Base-by-base conservation (phyloP, 2,329 filamentous ascomycete genomes). In the Raffaelea arxii region DNA sequence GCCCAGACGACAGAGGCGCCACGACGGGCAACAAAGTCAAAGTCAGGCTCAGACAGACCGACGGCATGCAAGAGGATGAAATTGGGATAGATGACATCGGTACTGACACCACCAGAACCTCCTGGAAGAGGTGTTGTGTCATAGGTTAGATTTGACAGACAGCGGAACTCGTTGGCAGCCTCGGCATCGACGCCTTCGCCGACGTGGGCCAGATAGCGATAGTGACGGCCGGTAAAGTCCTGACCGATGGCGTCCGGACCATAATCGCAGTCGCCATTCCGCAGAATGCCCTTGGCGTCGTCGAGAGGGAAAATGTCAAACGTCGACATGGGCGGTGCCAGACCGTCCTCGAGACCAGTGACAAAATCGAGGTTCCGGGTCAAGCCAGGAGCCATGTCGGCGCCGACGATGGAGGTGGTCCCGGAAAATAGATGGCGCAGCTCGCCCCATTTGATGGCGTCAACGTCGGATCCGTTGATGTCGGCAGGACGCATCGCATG, bases 401-500 rank as follows among this genome's bases (percentile, higher is more conserved):
- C 56, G 12, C 58, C 58, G 12, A 59, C 48, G 23, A 61, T 52
- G 18, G 58, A 57, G 4, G 58, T 61, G 3, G 58, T 59, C 21
- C 57, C 58, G n/a, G 57, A 59, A 42, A 60, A 56, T 16, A 59
- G 7, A 36, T 60, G 58, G 2, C 58, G 57, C 30, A 60, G 54
- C 51, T 59, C 57, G 11, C 58, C 58, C 56, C 56, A 58, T 9
- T 47, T 47, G 11, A 49, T 53, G 18, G 58, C 58, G 44, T 49
- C 51, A 3, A 43, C 25, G 6, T 35, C 43, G 24, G 53, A 54
- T 22, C 54, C 57, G 48, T 59, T 58, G 18, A 58, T 49, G 25
- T 44, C 25, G 2, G 50, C 52, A 2, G 41, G 40, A 4, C 55
- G 55, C 48, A 50, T 43, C 19, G 53, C 55, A 46, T 51, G 43